Base-by-base conservation (phyloP, 495 filamentous ascomycete species). In the Hypomontagnella monticulosa region DNA sequence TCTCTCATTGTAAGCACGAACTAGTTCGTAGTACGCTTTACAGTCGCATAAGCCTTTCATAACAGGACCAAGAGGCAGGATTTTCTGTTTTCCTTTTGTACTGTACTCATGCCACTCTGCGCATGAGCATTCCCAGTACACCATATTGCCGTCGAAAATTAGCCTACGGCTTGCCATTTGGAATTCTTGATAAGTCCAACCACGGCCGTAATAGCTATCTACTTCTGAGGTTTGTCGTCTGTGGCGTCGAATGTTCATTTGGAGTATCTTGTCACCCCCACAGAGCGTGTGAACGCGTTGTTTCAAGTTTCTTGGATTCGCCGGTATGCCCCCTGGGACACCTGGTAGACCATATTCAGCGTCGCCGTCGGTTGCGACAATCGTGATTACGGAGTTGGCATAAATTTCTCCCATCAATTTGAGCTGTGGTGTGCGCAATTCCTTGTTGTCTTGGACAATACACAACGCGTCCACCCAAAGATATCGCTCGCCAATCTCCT, bases 131-230 rank as follows among this genome's bases (percentile, higher is more conserved):
- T 74, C 66, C 70, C 69, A 74, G 41, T 69, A 46, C 7, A 72
- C 15, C 11, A 49, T 50, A 1, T 67, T 52, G 12, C 60, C 15
- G 3, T 61, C 49, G 52, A 74, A 75, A 18, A 72, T 41, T 9
- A 76, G 10, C 15, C 51, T 60, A 5, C 73, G 55, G 14, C 58
- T 61, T 5, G 72, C 57, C 9, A 71, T 55, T 0, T 53, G 19
- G 19, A 60, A 57, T 60, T 76, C 74, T 67, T 76, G 74, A 34
- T 65, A 74, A 12, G 72, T 74, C 74, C 74, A 76, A 4, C 61
- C 74, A 8, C 74, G 68, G 32, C 44, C 23, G 49, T 36, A 60
- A 30, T 37, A 14, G 57, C 36, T n/a, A 33, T 11, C 40, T 61
- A 38, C 2, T 38, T n/a, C 9, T n/a, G n/a, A n/a, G n/a, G n/a